Base-by-base conservation (phyloP, 768 basidiomycete species). In the Leccinum uliginosum region DNA sequence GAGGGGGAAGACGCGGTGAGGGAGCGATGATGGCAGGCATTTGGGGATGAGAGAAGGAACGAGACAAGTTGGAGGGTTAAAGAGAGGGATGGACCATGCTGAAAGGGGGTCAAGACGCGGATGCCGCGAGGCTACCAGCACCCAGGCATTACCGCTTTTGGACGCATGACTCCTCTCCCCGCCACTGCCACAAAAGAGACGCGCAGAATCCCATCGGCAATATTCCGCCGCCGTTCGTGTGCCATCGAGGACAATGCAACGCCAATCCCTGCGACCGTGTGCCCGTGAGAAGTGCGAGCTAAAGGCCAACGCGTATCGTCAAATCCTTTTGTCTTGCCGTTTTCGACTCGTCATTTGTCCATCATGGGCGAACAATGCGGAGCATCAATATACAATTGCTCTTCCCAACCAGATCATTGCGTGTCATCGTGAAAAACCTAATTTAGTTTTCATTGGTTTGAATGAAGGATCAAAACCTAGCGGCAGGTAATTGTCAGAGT, bases 1-100 rank as follows among this genome's bases (percentile, higher is more conserved):
- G 67, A 15, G 65, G 59, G 26, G 72, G 70, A 53, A 60, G 59
- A 63, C 73, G 74, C 12, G 76, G 74, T 9, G 70, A 66, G 23
- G 77, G 75, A 15, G 76, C 73, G 65, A 76, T 57, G 69, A 81
- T 77, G 68, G 76, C 63, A 60, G 74, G 73, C 75, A 78, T 77
- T 56, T 54, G 14, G 17, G 32, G 14, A 9, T 21, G 53, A 21
- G 35, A 26, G 50, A 56, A 49, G 30, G 65, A 68, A 65, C 70
- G 65, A 57, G 71, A 73, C 71, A 75, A 73, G 49, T 21, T 30
- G 30, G 71, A 70, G 62, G 66, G 68, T 60, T 63, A 66, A 65
- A 66, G 65, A 69, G 70, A 66, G 63, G 63, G 52, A 29, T 49
- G 60, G 51, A 21, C 52, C 62, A 66, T 62, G 59, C 54, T 62